These are phyloP conservation scores for Saraca asoca DNA, from an alignment of 331 rosid genomes.

Conservation along the genomic window DNA sequence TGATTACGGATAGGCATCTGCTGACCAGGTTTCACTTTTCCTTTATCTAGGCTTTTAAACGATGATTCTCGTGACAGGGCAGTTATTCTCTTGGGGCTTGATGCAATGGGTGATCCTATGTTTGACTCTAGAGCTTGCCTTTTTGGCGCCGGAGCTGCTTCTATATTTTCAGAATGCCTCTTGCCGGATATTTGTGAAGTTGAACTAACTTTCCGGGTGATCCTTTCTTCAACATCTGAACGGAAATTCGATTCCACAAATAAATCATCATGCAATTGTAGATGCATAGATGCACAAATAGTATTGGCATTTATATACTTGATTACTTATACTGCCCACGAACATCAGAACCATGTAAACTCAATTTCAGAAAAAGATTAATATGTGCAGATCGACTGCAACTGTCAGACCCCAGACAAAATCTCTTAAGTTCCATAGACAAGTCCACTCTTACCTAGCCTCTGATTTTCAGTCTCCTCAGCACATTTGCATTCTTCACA, in stretches of 20 bases:
- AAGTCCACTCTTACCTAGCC: conserved; percentile 58
- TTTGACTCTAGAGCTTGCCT: conserved; percentile 68
- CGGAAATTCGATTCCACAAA: conserved; percentile 35
- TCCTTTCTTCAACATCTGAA: conserved; percentile 59
- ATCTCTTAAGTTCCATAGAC: conserved; percentile 1
- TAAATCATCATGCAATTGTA: conserved; percentile 14
- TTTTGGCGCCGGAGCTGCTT: conserved; percentile 54
- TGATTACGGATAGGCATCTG: conserved; percentile 45
- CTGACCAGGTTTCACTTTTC: conserved; percentile 51
- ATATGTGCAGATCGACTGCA: not conserved
- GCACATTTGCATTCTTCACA: conserved; percentile 87
- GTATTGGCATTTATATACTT: not conserved
- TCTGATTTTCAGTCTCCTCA: conserved; percentile 57
- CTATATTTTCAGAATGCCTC: conserved; percentile 60
- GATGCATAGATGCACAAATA: not conserved
- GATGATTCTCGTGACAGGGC: conserved; percentile 67
- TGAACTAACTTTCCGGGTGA: conserved; percentile 38
- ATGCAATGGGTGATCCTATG: conserved; percentile 65
- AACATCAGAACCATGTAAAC: conserved; percentile 25
- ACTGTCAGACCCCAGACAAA: conserved; percentile 10
- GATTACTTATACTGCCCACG: conserved; percentile 8
- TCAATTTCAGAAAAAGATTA: conserved; percentile 27
- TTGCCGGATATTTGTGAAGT: conserved; percentile 55
- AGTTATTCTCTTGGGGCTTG: conserved; percentile 55
- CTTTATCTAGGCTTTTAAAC: conserved; percentile 65